These are phyloP conservation scores for Fagopyrum homotropicum DNA, from an alignment of 148 eudicot species.

Conservation along the genomic window DNA sequence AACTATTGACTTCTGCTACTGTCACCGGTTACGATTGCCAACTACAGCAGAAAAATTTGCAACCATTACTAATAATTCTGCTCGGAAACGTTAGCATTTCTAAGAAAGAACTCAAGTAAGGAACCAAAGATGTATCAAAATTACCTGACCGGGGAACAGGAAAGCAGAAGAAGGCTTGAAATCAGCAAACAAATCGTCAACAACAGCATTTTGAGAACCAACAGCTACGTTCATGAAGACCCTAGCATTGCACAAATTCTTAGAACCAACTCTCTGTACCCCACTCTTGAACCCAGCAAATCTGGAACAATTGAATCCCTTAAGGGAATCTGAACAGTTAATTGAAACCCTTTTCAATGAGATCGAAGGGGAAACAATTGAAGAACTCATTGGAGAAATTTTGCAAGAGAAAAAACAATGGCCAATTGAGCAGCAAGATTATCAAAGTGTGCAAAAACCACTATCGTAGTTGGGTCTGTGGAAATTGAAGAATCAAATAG, in stretches of 20 bases:
- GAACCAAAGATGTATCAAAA: background rate
- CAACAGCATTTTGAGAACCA: constrained; percentile 45
- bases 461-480: background rate
- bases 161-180: constrained; percentile 66
- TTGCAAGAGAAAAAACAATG: constrained; percentile 10
- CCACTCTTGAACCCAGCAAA: constrained; percentile 37
- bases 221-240: constrained; percentile 57
- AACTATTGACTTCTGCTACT: background rate
- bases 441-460: background rate
- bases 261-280: constrained; percentile 18
- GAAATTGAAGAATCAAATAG: background rate
- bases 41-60: background rate
- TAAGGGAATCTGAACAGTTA: constrained; percentile 11
- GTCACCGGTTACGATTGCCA: background rate
- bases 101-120: background rate
- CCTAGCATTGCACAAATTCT: constrained; percentile 41
- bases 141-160: constrained; percentile 92
- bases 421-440: background rate
- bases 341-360: constrained; percentile 25
- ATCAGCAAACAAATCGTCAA: constrained; percentile 59
- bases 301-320: constrained; percentile 19
- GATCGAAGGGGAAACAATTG: constrained; percentile 40
- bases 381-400: constrained; percentile 36
- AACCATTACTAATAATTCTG: background rate
- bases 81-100: background rate